phyloP scores from a whole-genome alignment of 2,329 filamentous ascomycete species.

The Colletotrichum sp. region DNA sequence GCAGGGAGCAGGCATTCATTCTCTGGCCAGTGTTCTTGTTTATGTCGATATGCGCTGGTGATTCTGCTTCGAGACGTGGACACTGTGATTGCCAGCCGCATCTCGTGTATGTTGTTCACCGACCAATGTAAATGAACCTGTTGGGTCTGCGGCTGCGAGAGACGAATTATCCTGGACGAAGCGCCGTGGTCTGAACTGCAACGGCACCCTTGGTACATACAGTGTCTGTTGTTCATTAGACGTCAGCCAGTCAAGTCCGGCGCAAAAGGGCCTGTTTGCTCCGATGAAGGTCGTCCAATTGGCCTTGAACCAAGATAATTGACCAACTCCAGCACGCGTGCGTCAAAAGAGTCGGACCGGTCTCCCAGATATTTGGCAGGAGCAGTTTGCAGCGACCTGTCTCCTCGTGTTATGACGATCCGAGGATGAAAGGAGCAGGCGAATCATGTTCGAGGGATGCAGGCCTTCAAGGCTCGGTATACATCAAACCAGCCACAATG shows the following conservation, averaged over 20 bases:
- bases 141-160: not conserved
- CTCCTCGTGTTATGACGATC: not conserved
- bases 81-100: not conserved
- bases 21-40: not conserved
- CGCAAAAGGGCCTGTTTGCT: not conserved
- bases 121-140: conserved; percentile 3
- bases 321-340: not conserved
- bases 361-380: not conserved
- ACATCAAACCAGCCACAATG: not conserved
- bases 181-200: not conserved
- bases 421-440: not conserved
- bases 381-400: not conserved
- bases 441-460: not conserved
- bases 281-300: not conserved
- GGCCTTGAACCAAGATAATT: not conserved
- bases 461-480: not conserved
- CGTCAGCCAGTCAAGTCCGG: not conserved
- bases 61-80: not conserved
- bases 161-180: not conserved
- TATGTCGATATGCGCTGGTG: not conserved
- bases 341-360: not conserved
- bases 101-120: not conserved
- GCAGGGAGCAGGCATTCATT: not conserved
- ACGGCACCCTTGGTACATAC: not conserved
- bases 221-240: not conserved